Conservation (phyloP, 2,329 filamentous ascomycete genomes). For the Ophiostoma montium region DNA sequence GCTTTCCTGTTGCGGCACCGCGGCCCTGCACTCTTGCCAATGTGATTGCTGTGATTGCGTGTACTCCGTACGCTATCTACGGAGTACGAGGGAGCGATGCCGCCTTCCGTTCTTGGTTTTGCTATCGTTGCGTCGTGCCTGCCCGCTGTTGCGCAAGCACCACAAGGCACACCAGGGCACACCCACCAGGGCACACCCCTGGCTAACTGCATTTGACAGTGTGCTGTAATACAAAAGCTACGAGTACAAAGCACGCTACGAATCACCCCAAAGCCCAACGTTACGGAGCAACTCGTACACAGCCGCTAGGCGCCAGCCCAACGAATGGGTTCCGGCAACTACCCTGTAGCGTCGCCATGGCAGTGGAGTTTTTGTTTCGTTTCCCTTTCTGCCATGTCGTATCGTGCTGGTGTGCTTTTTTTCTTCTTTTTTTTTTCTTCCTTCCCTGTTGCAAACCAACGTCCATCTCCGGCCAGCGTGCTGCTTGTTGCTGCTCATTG, state of each 20-base stretch:
- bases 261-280: neutral
- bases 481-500: too few species aligned
- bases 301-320: constrained; percentile 9
- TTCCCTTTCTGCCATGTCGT: neutral
- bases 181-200: too few species aligned
- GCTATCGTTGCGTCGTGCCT: too few species aligned
- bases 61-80: too few species aligned
- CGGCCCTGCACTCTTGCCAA: neutral
- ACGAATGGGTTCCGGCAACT: constrained; percentile 11
- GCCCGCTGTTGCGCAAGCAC: neutral
- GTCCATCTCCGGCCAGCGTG: too few species aligned
- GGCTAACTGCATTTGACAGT: neutral
- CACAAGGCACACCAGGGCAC: neutral
- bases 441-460: too few species aligned
- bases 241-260: neutral
- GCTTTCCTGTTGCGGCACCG: constrained; percentile 4
- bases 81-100: too few species aligned
- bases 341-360: constrained; percentile 6
- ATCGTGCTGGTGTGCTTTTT: neutral
- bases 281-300: neutral
- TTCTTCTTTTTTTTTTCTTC: neutral
- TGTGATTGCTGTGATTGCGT: too few species aligned
- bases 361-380: constrained; percentile 1
- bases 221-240: neutral
- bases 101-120: too few species aligned